These are phyloP conservation scores for Celoporthe dispersa DNA, from an alignment of 2,329 filamentous ascomycete genomes.

Conservation along the genomic window DNA sequence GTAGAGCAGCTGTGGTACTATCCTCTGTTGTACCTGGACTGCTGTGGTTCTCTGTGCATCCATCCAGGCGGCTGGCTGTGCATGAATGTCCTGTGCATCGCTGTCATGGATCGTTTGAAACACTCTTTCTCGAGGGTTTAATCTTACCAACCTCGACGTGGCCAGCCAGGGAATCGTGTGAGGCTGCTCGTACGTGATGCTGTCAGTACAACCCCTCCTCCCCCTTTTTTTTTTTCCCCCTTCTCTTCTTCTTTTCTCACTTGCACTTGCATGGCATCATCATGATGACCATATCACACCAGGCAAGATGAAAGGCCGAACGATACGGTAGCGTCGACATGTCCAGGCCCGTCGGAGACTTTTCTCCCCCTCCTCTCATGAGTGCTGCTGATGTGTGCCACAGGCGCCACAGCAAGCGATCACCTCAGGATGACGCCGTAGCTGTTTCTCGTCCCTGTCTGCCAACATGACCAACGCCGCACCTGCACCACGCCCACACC, in stretches of 20 bases:
- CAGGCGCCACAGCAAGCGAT: not conserved
- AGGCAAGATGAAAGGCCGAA: not conserved
- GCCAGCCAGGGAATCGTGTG: no score
- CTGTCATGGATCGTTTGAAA: not conserved
- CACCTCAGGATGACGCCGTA: slow-evolving; percentile 10
- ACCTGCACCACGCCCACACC: not conserved
- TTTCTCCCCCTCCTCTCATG: not conserved
- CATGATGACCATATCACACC: not conserved
- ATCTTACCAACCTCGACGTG: not conserved
- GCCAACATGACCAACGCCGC: not conserved
- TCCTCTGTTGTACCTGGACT: not conserved
- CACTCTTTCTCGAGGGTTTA: not conserved
- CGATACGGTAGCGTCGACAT: not conserved
- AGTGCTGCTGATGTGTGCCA: not conserved
- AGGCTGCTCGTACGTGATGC: not conserved
- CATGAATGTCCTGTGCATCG: not conserved
- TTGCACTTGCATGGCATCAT: not conserved
- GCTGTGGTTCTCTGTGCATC: not conserved
- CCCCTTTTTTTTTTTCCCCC: no score
- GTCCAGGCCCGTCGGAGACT: not conserved
- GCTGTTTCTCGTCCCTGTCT: slow-evolving; percentile 16
- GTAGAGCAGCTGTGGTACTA: not conserved
- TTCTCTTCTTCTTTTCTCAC: no score
- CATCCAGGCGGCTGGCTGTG: not conserved
- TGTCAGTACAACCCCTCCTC: not conserved